phyloP scores from a whole-genome alignment of 257 asterid genomes.

The Parsonsia alboflavescens region DNA sequence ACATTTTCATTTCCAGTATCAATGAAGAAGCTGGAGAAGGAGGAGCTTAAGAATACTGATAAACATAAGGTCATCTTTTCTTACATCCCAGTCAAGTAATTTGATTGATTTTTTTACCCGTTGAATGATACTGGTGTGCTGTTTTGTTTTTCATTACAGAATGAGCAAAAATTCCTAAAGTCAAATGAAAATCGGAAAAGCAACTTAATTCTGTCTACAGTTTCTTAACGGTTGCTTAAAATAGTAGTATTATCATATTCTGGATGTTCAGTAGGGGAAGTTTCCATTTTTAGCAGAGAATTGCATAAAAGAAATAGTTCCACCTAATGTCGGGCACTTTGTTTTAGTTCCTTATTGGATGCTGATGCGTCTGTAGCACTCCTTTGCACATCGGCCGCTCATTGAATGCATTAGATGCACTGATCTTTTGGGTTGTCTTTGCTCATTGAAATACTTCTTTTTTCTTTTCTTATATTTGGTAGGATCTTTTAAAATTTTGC shows the following conservation, averaged over 20 bases:
- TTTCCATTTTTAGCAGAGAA: not conserved
- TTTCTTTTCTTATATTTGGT: too few relatives aligned
- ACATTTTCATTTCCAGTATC: slow-evolving; percentile 41
- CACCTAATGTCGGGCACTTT: not conserved
- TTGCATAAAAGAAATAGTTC: slow-evolving; percentile 1
- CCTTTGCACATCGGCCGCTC: too few relatives aligned
- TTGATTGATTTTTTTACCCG: slow-evolving; percentile 7
- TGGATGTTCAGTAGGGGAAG: not conserved
- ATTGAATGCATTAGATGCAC: too few relatives aligned
- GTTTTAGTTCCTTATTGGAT: too few relatives aligned
- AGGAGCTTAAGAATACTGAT: slow-evolving; percentile 59
- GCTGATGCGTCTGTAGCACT: too few relatives aligned
- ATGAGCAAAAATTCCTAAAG: slow-evolving; percentile 63
- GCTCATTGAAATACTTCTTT: too few relatives aligned
- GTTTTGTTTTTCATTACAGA: slow-evolving; percentile 35
- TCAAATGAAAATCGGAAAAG: slow-evolving; percentile 20
- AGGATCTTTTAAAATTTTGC: too few relatives aligned
- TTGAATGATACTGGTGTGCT: slow-evolving; percentile 3
- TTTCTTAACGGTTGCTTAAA: not conserved
- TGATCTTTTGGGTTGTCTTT: too few relatives aligned
- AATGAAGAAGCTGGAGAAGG: slow-evolving; percentile 69
- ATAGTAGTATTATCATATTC: not conserved
- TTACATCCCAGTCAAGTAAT: slow-evolving; percentile 6
- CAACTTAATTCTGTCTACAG: not conserved
- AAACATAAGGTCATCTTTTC: slow-evolving; percentile 54